Evolutionary conservation across 2,329 filamentous ascomycete genomes (phyloP), one percentile per base, ranked within the genome.

Genomic region (Trichoderma afroharzianum): DNA sequence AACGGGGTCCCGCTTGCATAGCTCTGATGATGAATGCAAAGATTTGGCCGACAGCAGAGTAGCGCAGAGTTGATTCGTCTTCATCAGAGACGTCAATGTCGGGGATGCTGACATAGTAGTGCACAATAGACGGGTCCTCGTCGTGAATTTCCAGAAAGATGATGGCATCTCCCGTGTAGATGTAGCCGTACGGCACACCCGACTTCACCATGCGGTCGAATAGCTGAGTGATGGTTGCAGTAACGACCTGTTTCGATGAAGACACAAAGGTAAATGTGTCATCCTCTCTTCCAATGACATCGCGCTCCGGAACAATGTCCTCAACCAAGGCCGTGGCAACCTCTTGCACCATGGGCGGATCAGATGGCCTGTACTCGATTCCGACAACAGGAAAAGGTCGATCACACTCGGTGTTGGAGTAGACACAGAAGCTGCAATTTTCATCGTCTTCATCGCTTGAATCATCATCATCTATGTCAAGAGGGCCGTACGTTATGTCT

Each of bases 181-280:
- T 66, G 68, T 83, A 83, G 6, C 81, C 78, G 64, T 80, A 81
- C 55, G 74, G 73, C 24, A 80, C 78, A 39, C 78, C 75, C 47
- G 79, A 81, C 28, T 76, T 74, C 3, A 82, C 73, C 76, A 83
- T 83, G 58, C 80, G 81, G 18, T 79, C 81, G 74, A 83, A 83
- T 7, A 83, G 76, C 69, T 83, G 77, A 4, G 79, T 82, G 8
- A 84, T 72, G 24, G 81, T 78, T 18, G 80, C 80, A 21, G 81
- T 76, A 55, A 75, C 68, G 36, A 83, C 79, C 26, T 47, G 11
- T 72, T 63, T 55, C 3, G 63, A 18, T 3, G 32, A 43, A 1
- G 28, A 36, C 4, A 36, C 39, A 14, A 28, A 58, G 6, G 28
- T 33, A 15, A 30, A 43, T 3, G 14, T 12, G 11, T 59, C 50